Percentiles rank a stretch among this genome's conserved stretches.
Evolutionary conservation across 371 early-diverging fungal species (phyloP).

Genomic region (Choanephora cucurbitarum): DNA sequence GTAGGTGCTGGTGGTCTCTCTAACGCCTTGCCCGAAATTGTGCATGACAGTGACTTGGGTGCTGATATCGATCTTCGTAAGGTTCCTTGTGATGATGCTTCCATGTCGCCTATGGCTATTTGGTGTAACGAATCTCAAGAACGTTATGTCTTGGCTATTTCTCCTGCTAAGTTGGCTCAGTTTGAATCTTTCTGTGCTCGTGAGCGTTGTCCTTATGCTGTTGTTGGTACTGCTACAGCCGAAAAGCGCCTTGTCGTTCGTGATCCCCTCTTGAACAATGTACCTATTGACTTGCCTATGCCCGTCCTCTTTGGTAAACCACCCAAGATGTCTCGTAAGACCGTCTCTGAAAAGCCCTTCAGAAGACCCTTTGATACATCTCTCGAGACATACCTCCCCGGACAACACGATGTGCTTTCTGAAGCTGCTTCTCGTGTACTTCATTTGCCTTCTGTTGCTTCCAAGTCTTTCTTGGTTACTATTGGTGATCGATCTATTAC

Average conservation of each 20-base stretch:
- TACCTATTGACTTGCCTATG: conserved; percentile 94
- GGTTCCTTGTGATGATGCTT: conserved; percentile 85
- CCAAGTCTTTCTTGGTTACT: conserved; percentile 93
- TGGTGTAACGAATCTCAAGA: conserved; percentile 99
- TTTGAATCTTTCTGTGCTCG: conserved; percentile 83
- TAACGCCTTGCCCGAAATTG: conserved; percentile 96
- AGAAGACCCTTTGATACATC: conserved; percentile 66
- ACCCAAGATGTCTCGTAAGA: conserved; percentile 88
- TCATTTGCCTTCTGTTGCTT: conserved; percentile 85
- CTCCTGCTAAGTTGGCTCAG: conserved; percentile 60
- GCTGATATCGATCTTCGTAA: conserved; percentile 88
- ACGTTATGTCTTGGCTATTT: conserved; percentile 91
- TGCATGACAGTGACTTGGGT: conserved; percentile 92
- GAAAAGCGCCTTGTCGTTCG: conserved; percentile 82
- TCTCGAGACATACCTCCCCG: conserved; percentile 59
- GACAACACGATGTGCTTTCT: conserved; percentile 40
- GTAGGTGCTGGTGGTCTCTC: conserved; percentile 98
- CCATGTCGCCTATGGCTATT: conserved; percentile 97
- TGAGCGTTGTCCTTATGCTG: conserved; percentile 92
- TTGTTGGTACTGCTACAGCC: conserved; percentile 88
- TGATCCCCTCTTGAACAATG: conserved; percentile 68
- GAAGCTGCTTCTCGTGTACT: conserved; percentile 82
- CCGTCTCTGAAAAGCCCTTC: conserved; percentile 54
- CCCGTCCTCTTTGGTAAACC: conserved; percentile 93
- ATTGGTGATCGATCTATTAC: conserved; percentile 96